Evolutionary conservation across 1,284 basidiomycete species (phyloP).

Genomic region (Agroathelia rolfsii): DNA sequence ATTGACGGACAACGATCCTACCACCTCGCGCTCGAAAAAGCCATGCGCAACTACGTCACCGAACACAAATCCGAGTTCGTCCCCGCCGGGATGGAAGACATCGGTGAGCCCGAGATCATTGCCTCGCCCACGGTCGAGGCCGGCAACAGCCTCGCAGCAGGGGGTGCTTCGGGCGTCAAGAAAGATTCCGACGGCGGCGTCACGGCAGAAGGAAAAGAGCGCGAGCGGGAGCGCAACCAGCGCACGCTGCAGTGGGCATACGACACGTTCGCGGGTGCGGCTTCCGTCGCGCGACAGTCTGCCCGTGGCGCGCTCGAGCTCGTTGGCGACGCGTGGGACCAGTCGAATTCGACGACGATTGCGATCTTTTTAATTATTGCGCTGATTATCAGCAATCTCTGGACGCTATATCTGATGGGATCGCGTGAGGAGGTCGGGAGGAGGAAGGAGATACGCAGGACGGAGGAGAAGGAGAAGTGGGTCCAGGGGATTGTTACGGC

Average conservation of each 20-base stretch:
- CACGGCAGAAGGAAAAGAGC: slow-evolving; percentile 31
- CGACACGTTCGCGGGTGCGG: slow-evolving; percentile 71
- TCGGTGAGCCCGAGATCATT: slow-evolving; percentile 19
- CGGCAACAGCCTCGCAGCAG: slow-evolving; percentile 8
- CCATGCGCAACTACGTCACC: slow-evolving; percentile 82
- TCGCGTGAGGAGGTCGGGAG: slow-evolving; percentile 42
- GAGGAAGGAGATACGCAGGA: slow-evolving; percentile 43
- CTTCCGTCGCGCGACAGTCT: slow-evolving; percentile 59
- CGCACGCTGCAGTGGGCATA: slow-evolving; percentile 77
- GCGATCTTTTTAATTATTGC: slow-evolving; percentile 63
- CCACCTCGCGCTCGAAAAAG: slow-evolving; percentile 75
- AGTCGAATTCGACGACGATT: slow-evolving; percentile 58
- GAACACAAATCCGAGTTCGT: slow-evolving; percentile 86
- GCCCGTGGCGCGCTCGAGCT: slow-evolving; percentile 64
- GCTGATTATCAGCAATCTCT: slow-evolving; percentile 70
- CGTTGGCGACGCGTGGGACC: slow-evolving; percentile 64
- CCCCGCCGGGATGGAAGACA: slow-evolving; percentile 65
- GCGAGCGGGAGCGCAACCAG: slow-evolving; percentile 57
- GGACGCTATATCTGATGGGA: slow-evolving; percentile 54
- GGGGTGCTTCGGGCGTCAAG: slow-evolving; percentile 7
- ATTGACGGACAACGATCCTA: slow-evolving; percentile 94
- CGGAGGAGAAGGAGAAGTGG: slow-evolving; percentile 64
- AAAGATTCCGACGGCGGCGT: slow-evolving; percentile 7
- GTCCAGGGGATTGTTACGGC: slow-evolving; percentile 58
- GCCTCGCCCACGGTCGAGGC: slow-evolving; percentile 13